phyloP scores from a whole-genome alignment of 2,329 filamentous ascomycete species.

The Diaporthe helianthi region DNA sequence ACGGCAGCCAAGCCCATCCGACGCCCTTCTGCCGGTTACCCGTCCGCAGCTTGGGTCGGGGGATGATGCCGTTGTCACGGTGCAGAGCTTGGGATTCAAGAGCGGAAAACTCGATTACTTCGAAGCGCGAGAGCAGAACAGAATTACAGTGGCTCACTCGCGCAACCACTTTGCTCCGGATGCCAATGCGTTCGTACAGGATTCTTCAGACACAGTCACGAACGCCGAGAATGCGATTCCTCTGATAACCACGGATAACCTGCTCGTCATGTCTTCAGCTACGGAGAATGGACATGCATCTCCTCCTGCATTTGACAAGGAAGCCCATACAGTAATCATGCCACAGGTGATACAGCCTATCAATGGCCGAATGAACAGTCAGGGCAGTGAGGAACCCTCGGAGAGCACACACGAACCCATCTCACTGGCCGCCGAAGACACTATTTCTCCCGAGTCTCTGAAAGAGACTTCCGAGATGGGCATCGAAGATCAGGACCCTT shows the following conservation, averaged over 20 bases:
- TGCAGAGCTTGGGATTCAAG: conserved; percentile 35
- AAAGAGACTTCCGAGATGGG: conserved; percentile 11
- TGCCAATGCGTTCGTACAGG: background rate
- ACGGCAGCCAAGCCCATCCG: conserved; percentile 34
- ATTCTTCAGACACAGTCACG: background rate
- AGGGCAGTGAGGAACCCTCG: background rate
- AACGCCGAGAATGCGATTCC: background rate
- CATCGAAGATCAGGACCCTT: background rate
- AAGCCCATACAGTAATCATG: background rate
- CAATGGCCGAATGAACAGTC: background rate
- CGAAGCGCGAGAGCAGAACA: conserved; percentile 40
- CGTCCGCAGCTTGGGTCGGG: conserved; percentile 9
- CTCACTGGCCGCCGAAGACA: background rate
- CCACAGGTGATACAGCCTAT: background rate
- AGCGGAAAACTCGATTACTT: conserved; percentile 41
- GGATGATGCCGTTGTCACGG: conserved; percentile 1
- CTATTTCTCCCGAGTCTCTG: conserved; percentile 14
- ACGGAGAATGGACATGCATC: background rate
- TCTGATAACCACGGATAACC: background rate
- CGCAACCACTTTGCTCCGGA: background rate
- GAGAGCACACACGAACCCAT: background rate
- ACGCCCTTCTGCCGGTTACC: conserved; percentile 33
- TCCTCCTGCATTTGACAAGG: background rate
- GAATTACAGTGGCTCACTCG: conserved; percentile 19
- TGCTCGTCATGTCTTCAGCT: background rate